These are phyloP conservation scores for Xerocomellus intermedius DNA, from an alignment of 768 basidiomycete genomes.

Conservation along the genomic window DNA sequence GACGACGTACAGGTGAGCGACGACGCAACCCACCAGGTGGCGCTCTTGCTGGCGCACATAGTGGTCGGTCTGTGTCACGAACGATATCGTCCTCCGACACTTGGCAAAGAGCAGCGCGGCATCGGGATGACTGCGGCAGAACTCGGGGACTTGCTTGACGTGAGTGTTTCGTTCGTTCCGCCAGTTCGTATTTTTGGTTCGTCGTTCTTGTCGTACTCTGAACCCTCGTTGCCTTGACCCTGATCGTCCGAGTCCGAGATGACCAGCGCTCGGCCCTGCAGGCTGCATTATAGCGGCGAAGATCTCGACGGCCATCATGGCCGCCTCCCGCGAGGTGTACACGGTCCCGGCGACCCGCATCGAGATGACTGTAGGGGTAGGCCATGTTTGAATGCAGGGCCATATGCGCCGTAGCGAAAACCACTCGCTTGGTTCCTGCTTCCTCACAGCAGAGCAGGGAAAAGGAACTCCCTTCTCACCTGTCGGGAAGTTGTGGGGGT, in stretches of 20 bases:
- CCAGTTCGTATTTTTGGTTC: neutral
- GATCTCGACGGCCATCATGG: conserved; percentile 8
- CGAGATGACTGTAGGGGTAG: conserved; percentile 6
- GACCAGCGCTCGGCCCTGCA: conserved; percentile 6
- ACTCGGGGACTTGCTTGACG: conserved; percentile 33
- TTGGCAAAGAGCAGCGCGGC: conserved; percentile 6
- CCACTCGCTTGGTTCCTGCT: conserved; percentile 1
- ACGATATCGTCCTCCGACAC: conserved; percentile 15
- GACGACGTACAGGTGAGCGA: neutral
- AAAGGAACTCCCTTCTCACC: conserved; percentile 1
- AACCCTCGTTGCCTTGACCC: conserved; percentile 14
- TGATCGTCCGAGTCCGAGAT: conserved; percentile 12
- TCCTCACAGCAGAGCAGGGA: conserved; percentile 3
- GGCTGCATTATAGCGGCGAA: conserved; percentile 17
- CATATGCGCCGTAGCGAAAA: neutral
- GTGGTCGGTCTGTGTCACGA: conserved; percentile 26
- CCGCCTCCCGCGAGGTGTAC: neutral
- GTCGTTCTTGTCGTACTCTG: neutral
- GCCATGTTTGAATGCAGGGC: neutral
- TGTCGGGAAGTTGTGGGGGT: neutral
- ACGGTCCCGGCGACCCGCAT: conserved; percentile 14
- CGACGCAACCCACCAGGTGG: conserved; percentile 14
- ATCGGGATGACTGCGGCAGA: conserved; percentile 29
- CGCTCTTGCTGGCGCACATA: conserved; percentile 17
- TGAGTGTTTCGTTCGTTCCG: conserved; percentile 19